Percentiles rank a stretch among this genome's conserved stretches.
phyloP scores from a whole-genome alignment of 2,329 filamentous ascomycete species.

The Lojkania enalia region DNA sequence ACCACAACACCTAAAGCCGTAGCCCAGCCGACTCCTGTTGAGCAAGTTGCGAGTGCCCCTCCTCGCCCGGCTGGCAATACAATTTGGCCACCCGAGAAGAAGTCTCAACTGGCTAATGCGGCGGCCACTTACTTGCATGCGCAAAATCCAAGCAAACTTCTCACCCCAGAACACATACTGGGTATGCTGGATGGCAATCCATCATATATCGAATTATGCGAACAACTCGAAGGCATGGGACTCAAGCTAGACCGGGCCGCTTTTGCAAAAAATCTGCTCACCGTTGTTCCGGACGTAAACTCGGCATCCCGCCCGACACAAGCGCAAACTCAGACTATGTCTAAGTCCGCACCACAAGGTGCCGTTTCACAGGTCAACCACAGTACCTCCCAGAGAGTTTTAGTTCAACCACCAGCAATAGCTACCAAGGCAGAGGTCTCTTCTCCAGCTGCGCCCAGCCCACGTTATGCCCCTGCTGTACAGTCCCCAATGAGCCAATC shows the following conservation, averaged over 20 bases:
- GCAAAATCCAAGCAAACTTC: conserved; percentile 47
- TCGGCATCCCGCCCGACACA: conserved; percentile 24
- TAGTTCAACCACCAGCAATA: conserved; percentile 17
- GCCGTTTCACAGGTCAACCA: background rate
- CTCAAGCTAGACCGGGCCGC: conserved; percentile 55
- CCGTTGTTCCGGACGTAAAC: conserved; percentile 49
- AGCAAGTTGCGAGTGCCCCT: conserved; percentile 6
- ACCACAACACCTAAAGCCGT: conserved; percentile 1
- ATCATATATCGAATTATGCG: conserved; percentile 59
- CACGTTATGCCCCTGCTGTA: conserved; percentile 19
- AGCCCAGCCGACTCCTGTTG: conserved; percentile 10
- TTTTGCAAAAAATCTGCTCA: conserved; percentile 57
- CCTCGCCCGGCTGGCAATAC: conserved; percentile 35
- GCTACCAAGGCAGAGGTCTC: conserved; percentile 22
- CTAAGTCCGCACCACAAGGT: too few relatives aligned
- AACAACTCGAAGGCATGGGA: conserved; percentile 54
- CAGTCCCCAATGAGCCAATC: conserved; percentile 17
- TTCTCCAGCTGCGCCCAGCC: conserved; percentile 21
- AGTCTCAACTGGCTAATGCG: conserved; percentile 54
- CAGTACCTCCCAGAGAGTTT: conserved; percentile 1
- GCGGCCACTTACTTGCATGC: conserved; percentile 53
- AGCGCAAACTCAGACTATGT: conserved; percentile 9
- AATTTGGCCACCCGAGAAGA: conserved; percentile 58
- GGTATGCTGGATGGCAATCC: conserved; percentile 57
- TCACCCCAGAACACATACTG: conserved; percentile 48